Evolutionary conservation across 2,329 filamentous ascomycete genomes (phyloP).

Genomic region (Colletotrichum sp.): DNA sequence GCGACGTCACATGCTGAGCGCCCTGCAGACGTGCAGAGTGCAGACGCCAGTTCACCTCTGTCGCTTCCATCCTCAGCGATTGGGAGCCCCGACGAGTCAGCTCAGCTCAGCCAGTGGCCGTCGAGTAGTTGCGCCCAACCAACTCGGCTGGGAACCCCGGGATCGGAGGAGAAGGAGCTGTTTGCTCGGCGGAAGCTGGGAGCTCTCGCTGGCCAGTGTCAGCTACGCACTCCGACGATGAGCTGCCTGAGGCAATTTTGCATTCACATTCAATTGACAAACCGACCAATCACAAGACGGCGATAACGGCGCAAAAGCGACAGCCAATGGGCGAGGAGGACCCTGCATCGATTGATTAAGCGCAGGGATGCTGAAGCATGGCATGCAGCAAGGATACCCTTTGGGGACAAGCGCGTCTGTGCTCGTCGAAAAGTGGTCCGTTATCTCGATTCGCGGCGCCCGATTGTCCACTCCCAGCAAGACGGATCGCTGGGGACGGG

Average conservation of each 20-base stretch:
- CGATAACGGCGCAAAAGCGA: not conserved
- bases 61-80: not conserved
- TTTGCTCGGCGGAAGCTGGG: not conserved
- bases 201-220: not conserved
- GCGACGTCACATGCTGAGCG: conserved; percentile 17
- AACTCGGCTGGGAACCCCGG: not conserved
- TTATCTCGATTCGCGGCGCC: conserved; percentile 12
- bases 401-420: conserved; percentile 6
- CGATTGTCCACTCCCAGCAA: not conserved
- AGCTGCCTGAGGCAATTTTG: not conserved
- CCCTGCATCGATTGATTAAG: conserved; percentile 14
- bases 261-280: not conserved
- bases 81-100: not conserved
- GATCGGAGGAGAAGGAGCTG: not conserved
- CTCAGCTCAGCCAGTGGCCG: not conserved
- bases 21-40: not conserved
- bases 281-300: not conserved
- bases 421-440: conserved; percentile 5
- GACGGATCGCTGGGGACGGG: not conserved
- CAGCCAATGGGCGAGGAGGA: conserved; percentile 1
- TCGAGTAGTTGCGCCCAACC: not conserved
- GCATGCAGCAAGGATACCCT: conserved; percentile 2
- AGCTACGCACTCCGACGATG: not conserved
- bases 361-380: conserved; percentile 10
- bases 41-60: not conserved